phyloP scores from a whole-genome alignment of 2,329 filamentous ascomycete genomes.

The Xylaria multiplex region DNA sequence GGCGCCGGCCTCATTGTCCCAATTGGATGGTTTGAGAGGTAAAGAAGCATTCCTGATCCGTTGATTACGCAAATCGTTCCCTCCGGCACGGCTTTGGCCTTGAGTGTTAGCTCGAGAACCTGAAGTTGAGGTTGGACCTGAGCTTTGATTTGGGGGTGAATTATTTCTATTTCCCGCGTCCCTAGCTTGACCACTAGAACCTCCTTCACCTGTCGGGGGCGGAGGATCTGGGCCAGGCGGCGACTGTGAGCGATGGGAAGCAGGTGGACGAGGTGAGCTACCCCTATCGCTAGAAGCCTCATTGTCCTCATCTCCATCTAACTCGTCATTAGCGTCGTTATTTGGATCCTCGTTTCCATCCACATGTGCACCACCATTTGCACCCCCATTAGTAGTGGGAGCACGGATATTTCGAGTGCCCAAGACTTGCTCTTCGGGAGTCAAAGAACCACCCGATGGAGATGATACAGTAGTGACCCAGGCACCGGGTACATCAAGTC shows the following conservation, averaged over 20 bases:
- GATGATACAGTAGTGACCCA: background rate
- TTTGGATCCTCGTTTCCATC: too few relatives aligned
- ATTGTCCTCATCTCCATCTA: background rate
- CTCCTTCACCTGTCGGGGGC: background rate
- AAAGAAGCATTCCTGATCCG: background rate
- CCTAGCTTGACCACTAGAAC: background rate
- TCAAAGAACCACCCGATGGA: background rate
- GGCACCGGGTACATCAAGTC: background rate
- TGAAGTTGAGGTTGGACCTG: conserved; percentile 3
- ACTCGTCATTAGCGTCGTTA: background rate
- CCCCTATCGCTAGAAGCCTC: background rate
- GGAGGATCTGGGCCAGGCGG: conserved; percentile 1
- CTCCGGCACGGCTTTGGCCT: conserved; percentile 7
- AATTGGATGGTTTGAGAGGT: background rate
- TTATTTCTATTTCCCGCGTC: background rate
- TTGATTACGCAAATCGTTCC: conserved; percentile 2
- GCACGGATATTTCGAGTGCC: background rate
- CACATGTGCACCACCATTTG: too few relatives aligned
- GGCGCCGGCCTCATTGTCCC: background rate
- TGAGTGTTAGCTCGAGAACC: conserved; percentile 2
- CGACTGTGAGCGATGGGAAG: background rate
- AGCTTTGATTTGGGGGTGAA: background rate
- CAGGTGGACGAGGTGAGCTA: background rate
- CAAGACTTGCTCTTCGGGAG: background rate
- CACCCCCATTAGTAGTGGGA: background rate